Evolutionary conservation across 768 basidiomycete species (phyloP).

Genomic region (Termitomyces sp.): DNA sequence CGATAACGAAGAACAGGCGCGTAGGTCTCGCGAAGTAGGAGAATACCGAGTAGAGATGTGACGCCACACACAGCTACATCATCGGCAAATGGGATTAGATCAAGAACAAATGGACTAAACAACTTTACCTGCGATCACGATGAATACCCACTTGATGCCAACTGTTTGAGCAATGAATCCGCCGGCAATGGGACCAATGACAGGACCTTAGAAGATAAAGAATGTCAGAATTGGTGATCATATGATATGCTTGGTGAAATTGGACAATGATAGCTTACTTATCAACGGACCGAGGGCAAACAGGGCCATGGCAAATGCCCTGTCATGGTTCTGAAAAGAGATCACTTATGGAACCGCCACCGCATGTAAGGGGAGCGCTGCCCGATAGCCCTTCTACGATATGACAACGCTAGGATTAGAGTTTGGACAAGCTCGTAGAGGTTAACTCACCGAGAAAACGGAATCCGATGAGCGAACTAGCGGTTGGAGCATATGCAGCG

Average conservation of each 20-base stretch:
- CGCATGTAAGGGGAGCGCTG: slow-evolving; percentile 58
- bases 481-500: slow-evolving; percentile 62
- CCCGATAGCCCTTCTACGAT: slow-evolving; percentile 56
- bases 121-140: slow-evolving; percentile 38
- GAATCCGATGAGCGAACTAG: slow-evolving; percentile 53
- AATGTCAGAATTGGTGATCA: too few species aligned
- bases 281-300: slow-evolving; percentile 61
- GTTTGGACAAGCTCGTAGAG: not conserved
- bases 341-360: slow-evolving; percentile 63
- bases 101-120: too few species aligned
- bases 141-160: slow-evolving; percentile 60
- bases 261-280: slow-evolving; percentile 36
- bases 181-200: slow-evolving; percentile 52
- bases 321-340: slow-evolving; percentile 53
- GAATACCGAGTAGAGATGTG: slow-evolving; percentile 46
- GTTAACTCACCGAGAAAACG: slow-evolving; percentile 58
- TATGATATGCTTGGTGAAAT: too few species aligned
- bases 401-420: not conserved
- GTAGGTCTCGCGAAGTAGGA: slow-evolving; percentile 69
- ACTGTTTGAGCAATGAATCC: slow-evolving; percentile 59
- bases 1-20: slow-evolving; percentile 55
- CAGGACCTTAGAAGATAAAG: not conserved
- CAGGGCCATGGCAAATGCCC: slow-evolving; percentile 61
- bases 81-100: too few species aligned
- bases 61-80: slow-evolving; percentile 38